These are phyloP conservation scores for Botrytis tulipae DNA, from an alignment of 2,329 filamentous ascomycete species.

Conservation along the genomic window DNA sequence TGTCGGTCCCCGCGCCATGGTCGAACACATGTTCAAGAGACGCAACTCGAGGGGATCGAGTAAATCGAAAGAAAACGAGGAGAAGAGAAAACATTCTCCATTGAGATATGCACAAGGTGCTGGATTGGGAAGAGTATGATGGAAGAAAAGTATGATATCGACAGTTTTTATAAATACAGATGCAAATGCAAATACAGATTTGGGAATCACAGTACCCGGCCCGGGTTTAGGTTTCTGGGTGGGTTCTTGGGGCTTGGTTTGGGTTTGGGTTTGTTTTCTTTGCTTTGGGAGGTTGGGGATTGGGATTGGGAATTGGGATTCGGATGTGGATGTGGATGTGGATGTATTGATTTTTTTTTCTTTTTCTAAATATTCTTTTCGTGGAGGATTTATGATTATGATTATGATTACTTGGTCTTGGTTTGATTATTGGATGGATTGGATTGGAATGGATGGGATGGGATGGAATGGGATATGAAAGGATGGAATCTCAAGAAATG, in stretches of 20 bases:
- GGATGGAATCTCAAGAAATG: not conserved
- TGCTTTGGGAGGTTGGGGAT: no score
- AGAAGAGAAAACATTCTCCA: constrained; percentile 24
- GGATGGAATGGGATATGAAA: not conserved
- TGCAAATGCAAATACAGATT: constrained; percentile 5
- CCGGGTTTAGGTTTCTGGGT: not conserved
- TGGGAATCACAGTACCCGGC: not conserved
- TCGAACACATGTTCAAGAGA: constrained; percentile 63
- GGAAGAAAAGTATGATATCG: not conserved
- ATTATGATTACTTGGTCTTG: not conserved
- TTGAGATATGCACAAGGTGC: constrained; percentile 24
- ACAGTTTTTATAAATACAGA: not conserved
- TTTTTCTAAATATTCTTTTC: not conserved
- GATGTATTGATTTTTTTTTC: not conserved
- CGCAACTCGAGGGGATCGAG: constrained; percentile 35
- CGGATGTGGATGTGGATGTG: not conserved
- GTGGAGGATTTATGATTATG: not conserved
- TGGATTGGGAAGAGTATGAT: constrained; percentile 11
- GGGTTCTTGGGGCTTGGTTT: not conserved
- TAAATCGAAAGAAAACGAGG: constrained; percentile 25
- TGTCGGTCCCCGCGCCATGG: constrained; percentile 59
- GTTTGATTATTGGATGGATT: not conserved
- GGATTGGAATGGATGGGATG: not conserved
- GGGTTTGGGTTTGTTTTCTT: not conserved
- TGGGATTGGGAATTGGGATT: no score